Conservation (phyloP, 345 rosid species). For the Linum tenue region DNA sequence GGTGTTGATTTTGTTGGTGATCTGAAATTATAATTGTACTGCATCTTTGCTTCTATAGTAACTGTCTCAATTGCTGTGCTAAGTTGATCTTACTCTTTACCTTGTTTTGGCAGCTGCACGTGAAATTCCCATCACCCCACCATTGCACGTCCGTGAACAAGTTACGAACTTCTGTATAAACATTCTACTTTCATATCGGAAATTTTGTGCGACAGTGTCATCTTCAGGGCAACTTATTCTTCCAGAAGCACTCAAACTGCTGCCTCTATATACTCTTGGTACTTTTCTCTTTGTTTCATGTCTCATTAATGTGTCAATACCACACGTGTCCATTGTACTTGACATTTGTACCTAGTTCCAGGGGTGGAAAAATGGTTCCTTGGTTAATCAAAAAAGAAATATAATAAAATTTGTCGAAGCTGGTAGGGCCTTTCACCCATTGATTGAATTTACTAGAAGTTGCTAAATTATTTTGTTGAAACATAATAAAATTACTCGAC, state of each 20-base stretch:
- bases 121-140: constrained; percentile 66
- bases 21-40: no score
- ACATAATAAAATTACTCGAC: no score
- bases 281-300: constrained; percentile 12
- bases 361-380: no score
- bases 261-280: constrained; percentile 90
- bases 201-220: constrained; percentile 91
- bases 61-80: neutral
- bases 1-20: no score
- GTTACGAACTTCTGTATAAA: constrained; percentile 62
- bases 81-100: no score
- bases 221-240: constrained; percentile 93
- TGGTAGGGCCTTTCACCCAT: no score
- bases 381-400: no score
- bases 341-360: no score
- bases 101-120: constrained; percentile 45
- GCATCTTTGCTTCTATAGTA: neutral
- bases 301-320: neutral
- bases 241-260: constrained; percentile 95
- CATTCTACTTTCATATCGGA: constrained; percentile 73
- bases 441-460: no score
- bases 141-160: constrained; percentile 54
- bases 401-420: no score
- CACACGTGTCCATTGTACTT: no score
- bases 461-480: no score